A percentile compares a stretch with the other conserved stretches of the same genome.
Evolutionary conservation across 139 green algal genomes (phyloP).

Genomic region (Micractinium sp.): DNA sequence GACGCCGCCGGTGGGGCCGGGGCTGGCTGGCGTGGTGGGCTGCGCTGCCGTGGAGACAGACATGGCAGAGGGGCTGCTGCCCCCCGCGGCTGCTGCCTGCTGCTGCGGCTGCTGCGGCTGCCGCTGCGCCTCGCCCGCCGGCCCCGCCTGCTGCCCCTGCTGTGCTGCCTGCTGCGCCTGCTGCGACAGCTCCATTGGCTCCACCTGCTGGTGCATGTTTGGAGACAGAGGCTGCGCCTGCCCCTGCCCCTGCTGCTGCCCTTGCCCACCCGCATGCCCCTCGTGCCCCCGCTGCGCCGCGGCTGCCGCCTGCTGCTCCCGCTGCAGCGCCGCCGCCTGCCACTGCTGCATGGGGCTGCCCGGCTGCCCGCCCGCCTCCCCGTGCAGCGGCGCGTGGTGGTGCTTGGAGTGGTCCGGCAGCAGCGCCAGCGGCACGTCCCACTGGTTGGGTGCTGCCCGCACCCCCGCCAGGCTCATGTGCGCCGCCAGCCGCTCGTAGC

Average conservation of each 20-base stretch:
- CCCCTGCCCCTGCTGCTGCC: background rate
- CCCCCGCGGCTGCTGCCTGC: background rate
- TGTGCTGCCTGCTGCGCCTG: slow-evolving; percentile 3
- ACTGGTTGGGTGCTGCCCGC: slow-evolving; percentile 63
- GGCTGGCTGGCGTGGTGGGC: background rate
- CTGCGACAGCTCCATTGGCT: slow-evolving; percentile 5
- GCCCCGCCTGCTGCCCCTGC: slow-evolving; percentile 8
- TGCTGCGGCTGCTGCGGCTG: background rate
- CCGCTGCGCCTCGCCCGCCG: no score
- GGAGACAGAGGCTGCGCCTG: background rate
- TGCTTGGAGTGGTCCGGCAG: slow-evolving; percentile 48
- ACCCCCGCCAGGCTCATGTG: slow-evolving; percentile 75
- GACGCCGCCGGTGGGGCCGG: background rate
- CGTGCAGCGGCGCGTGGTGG: slow-evolving; percentile 10
- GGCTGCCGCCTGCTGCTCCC: slow-evolving; percentile 17
- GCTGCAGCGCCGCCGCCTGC: background rate
- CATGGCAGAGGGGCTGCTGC: background rate
- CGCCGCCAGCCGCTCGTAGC: slow-evolving; percentile 72
- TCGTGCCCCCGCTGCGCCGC: background rate
- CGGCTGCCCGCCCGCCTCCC: slow-evolving; percentile 40
- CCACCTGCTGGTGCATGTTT: background rate
- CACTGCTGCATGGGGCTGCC: slow-evolving; percentile 34
- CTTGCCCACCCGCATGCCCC: background rate
- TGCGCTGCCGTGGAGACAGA: background rate
- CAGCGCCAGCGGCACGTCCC: slow-evolving; percentile 70